These are phyloP conservation scores for Balansia obtecta DNA, from an alignment of 2,329 filamentous ascomycete species.

Conservation along the genomic window DNA sequence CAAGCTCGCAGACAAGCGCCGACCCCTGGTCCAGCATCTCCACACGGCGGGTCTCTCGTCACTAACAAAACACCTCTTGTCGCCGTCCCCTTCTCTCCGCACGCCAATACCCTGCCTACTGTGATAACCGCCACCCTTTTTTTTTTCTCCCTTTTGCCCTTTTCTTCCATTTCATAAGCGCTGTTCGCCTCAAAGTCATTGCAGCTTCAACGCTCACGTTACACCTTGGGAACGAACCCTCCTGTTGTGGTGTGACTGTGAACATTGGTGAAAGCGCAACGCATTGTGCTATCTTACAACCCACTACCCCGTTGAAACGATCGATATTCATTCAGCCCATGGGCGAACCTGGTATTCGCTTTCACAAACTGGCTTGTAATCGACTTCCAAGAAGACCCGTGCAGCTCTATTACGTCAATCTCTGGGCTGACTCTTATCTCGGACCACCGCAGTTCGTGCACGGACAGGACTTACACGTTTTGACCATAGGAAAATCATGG, in stretches of 20 bases:
- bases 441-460: background rate
- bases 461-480: background rate
- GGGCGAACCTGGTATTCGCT: background rate
- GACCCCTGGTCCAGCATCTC: slow-evolving; percentile 5
- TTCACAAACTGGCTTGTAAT: background rate
- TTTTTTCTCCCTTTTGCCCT: slow-evolving; percentile 3
- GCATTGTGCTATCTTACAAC: background rate
- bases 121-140: slow-evolving; percentile 3
- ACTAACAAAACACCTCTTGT: slow-evolving; percentile 1
- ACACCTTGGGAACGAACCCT: slow-evolving; percentile 18
- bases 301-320: background rate
- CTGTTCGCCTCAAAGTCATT: slow-evolving; percentile 5
- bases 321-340: background rate
- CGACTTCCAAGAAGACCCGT: background rate
- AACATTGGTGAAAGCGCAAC: background rate
- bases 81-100: slow-evolving; percentile 2
- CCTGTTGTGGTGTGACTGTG: slow-evolving; percentile 10
- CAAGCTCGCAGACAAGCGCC: slow-evolving; percentile 5
- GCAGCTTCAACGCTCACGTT: slow-evolving; percentile 5
- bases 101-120: background rate
- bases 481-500: slow-evolving; percentile 1
- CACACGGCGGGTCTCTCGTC: slow-evolving; percentile 3
- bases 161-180: slow-evolving; percentile 9
- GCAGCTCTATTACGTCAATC: too few species aligned
- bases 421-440: background rate